Base-by-base conservation (phyloP, 345 rosid species). In the Eucalyptus viminalis region DNA sequence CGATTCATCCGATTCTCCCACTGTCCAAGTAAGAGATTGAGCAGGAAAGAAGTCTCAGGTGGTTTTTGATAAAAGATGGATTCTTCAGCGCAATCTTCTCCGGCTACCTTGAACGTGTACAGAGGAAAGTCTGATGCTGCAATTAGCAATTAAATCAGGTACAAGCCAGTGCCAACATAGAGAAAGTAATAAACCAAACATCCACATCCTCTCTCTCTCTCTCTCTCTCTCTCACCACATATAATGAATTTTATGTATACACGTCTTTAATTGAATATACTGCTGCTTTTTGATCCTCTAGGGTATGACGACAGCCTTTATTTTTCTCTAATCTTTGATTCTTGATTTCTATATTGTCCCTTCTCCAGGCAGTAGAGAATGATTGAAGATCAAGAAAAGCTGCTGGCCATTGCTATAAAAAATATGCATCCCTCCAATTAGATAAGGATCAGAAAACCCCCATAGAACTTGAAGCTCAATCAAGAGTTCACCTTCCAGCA, bases 1-100 rank as follows among this genome's bases (percentile, higher is more conserved):
- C 86, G 88, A 56, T 89, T 92, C 93, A 92, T 89, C 44, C 94
- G 92, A 9, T 93, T 93, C 87, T 93, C 94, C 96, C 96, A 94
- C 92, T 95, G 89, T 50, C 86, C 90, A 62, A 92, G 88, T 86
- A 92, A 60, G 81, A 92, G 51, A 69, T 83, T 60, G 7, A 86
- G 86, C 81, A 72, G 34, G 83, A 86, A 85, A 53, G 86, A 87
- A 7, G 21, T 62, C 87, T 37, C 88, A 72, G 91, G 88, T 58
- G 37, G 80, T 40, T 81, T 49, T 19, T 88, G 89, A 67, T 40
- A 89, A 89, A 87, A 51, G 86, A 51, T 58, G 60, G 21, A 87
- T 88, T 86, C 51, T 88, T 49, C 81, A 16, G 13, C 25, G 31
- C 88, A 89, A 89, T 86, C 56, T 50, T 76, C 89, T 87, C 45